phyloP scores from a whole-genome alignment of 2,329 filamentous ascomycete species.

The Tricladium varicosporioides region DNA sequence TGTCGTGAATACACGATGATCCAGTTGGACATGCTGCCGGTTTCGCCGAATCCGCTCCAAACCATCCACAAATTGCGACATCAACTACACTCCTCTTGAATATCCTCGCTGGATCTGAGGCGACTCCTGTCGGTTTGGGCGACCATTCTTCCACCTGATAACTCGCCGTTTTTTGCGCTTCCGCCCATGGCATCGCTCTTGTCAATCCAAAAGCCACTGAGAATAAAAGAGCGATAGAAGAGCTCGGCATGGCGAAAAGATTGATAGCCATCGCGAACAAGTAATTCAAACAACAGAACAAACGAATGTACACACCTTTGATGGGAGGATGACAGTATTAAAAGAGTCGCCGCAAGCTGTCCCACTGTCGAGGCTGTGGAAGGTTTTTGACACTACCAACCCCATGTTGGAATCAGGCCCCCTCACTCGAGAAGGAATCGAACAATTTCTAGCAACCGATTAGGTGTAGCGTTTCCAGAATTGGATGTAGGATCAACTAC shows the following conservation, averaged over 20 bases:
- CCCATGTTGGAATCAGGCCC: background rate
- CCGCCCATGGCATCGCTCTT: constrained; percentile 28
- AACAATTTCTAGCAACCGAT: background rate
- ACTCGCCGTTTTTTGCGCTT: constrained; percentile 22
- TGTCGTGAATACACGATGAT: constrained; percentile 32
- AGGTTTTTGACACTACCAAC: background rate
- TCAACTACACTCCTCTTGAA: constrained; percentile 27
- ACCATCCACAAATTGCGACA: constrained; percentile 32
- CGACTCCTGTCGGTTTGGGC: constrained; percentile 26
- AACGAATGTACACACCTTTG: background rate
- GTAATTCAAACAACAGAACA: background rate
- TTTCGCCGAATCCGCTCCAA: constrained; percentile 22
- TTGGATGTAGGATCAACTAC: background rate
- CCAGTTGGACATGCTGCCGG: constrained; percentile 26
- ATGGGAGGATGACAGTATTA: background rate
- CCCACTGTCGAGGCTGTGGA: background rate
- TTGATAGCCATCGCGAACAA: constrained; percentile 19
- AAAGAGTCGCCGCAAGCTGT: background rate
- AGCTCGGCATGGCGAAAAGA: constrained; percentile 30
- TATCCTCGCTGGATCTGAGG: constrained; percentile 20
- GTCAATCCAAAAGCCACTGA: constrained; percentile 19
- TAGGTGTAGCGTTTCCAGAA: background rate
- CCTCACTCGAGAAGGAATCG: background rate
- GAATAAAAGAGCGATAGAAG: constrained; percentile 24
- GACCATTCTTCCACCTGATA: constrained; percentile 29